These are phyloP conservation scores for Geranium brycei DNA, from an alignment of 345 rosid genomes.

Conservation along the genomic window DNA sequence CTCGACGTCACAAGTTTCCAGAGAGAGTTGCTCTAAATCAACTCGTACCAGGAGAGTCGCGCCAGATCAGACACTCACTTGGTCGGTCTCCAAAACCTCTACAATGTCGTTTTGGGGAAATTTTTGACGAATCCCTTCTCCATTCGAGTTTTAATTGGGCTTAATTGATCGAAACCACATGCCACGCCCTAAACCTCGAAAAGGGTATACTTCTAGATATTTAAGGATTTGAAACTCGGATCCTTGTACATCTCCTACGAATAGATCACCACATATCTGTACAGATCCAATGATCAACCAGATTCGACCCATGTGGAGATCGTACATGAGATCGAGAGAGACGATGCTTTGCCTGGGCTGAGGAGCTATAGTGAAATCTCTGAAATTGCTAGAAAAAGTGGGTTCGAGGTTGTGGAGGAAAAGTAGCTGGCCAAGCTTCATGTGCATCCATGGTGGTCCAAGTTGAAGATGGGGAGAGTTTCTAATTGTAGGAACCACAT, in stretches of 20 bases:
- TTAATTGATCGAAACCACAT: slow-evolving; percentile 89
- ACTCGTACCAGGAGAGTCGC: no score
- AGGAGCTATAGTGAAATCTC: slow-evolving; percentile 51
- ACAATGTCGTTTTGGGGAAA: no score
- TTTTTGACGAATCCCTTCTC: no score
- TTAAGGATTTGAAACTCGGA: slow-evolving; percentile 31
- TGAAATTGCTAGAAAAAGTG: slow-evolving; percentile 48
- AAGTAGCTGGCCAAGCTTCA: slow-evolving; percentile 74
- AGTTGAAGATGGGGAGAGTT: slow-evolving; percentile 74
- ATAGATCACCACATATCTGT: slow-evolving; percentile 27
- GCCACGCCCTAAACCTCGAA: slow-evolving; percentile 88
- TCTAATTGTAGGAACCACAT: slow-evolving; percentile 94
- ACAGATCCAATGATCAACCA: slow-evolving; percentile 5
- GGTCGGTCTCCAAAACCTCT: no score
- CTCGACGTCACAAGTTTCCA: no score
- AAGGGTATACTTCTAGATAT: slow-evolving; percentile 40
- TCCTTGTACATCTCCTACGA: slow-evolving; percentile 28
- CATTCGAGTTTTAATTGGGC: slow-evolving; percentile 99
- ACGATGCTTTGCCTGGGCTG: slow-evolving; percentile 78
- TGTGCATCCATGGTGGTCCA: slow-evolving; percentile 69
- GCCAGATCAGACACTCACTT: no score
- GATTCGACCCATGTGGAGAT: slow-evolving; percentile 60
- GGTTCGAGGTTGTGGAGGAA: slow-evolving; percentile 77
- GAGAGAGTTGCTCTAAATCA: no score
- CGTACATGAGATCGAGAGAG: slow-evolving; percentile 83